These are phyloP conservation scores for Gracilariopsis chorda DNA, from an alignment of 23 red algal species.

Conservation along the genomic window DNA sequence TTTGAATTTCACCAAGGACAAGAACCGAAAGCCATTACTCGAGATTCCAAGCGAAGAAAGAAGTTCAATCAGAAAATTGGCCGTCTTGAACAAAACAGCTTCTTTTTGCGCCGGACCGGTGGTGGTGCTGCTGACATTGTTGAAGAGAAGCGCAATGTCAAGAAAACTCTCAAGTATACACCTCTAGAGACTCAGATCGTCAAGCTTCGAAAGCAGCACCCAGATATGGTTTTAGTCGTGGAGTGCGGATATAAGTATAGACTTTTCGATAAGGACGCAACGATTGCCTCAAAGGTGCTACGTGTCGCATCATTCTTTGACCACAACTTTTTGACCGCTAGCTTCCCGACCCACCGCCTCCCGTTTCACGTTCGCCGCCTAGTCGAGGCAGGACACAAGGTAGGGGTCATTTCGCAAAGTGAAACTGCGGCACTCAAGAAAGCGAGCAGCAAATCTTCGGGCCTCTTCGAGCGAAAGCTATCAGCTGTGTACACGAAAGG, in stretches of 20 bases:
- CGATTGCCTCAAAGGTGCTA: conserved; percentile 51
- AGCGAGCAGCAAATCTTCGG: conserved; percentile 38
- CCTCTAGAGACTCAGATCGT: conserved; percentile 73
- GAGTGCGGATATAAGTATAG: conserved; percentile 84
- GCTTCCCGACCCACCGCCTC: conserved; percentile 50
- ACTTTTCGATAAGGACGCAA: conserved; percentile 77
- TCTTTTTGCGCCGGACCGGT: conserved; percentile 44
- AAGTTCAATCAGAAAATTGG: conserved; percentile 56
- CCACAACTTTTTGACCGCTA: conserved; percentile 84
- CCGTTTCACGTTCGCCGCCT: conserved; percentile 66
- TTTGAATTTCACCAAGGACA: not conserved
- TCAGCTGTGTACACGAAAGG: conserved; percentile 62
- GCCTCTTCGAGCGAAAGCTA: conserved; percentile 57
- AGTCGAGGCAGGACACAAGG: conserved; percentile 66
- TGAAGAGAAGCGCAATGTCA: not conserved
- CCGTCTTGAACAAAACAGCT: conserved; percentile 43
- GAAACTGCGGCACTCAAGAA: conserved; percentile 84
- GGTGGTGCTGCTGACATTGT: not conserved
- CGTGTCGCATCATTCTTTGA: conserved; percentile 67
- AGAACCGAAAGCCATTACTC: not conserved
- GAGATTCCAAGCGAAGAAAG: conserved; percentile 44
- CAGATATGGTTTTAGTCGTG: conserved; percentile 68
- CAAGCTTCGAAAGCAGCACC: conserved; percentile 43
- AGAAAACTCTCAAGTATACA: conserved; percentile 59
- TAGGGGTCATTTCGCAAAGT: conserved; percentile 76